Percentiles rank a stretch among this genome's conserved stretches.
Conservation (phyloP, 108 stramenopile species). For the Cyclotella baltica region DNA sequence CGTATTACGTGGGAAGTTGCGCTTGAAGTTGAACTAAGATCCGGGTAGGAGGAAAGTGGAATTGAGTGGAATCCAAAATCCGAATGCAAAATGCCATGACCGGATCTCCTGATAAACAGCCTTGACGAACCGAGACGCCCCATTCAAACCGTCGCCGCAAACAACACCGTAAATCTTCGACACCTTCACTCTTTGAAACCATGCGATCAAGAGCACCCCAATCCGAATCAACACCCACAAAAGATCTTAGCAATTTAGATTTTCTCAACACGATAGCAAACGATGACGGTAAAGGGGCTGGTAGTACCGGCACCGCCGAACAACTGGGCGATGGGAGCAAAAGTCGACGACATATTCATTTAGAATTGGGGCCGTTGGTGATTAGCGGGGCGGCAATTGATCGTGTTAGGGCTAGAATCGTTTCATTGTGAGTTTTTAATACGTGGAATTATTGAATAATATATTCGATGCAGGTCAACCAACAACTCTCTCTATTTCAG, state of each 20-base stretch:
- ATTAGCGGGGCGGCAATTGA: constrained; percentile 51
- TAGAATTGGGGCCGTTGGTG: constrained; percentile 43
- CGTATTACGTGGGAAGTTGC: too few species aligned
- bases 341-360: constrained; percentile 36
- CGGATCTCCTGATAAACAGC: too few species aligned
- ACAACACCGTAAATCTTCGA: neutral
- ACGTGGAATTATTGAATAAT: too few species aligned
- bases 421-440: constrained; percentile 37
- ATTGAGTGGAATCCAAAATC: too few species aligned
- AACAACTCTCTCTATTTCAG: constrained; percentile 16
- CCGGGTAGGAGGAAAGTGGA: too few species aligned
- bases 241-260: constrained; percentile 14
- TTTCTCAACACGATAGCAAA: constrained; percentile 4
- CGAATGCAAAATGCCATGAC: too few species aligned
- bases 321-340: constrained; percentile 17
- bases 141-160: neutral
- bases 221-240: constrained; percentile 7
- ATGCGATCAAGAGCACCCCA: constrained; percentile 10
- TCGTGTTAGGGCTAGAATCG: constrained; percentile 41
- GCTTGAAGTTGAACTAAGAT: too few species aligned
- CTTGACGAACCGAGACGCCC: too few species aligned
- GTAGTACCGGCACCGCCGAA: neutral
- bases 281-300: neutral
- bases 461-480: too few species aligned
- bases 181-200: neutral